A percentile compares a stretch with the other conserved stretches of the same genome.
Conservation (phyloP, 164 flowering plant genomes). For the Magnolia officinalis region DNA sequence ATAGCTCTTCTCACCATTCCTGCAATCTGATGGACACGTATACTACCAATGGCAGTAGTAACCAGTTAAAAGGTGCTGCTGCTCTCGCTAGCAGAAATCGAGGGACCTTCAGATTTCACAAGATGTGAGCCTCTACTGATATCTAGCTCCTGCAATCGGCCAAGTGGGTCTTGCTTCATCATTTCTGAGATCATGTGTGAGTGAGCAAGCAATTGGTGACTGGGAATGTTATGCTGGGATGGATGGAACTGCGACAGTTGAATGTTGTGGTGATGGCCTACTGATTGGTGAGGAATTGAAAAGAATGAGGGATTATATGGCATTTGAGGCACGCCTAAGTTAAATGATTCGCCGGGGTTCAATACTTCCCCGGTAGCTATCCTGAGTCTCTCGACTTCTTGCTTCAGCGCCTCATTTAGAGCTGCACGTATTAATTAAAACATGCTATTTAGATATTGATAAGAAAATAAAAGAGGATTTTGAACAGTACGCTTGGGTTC, state of each 20-base stretch:
- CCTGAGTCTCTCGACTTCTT: constrained; percentile 80
- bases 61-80: constrained; percentile 52
- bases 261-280: constrained; percentile 24
- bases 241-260: constrained; percentile 50
- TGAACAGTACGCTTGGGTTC: too few relatives aligned
- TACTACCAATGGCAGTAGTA: neutral
- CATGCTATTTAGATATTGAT: neutral
- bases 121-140: constrained; percentile 55
- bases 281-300: constrained; percentile 42
- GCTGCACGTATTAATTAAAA: constrained; percentile 33
- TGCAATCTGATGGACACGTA: constrained; percentile 10
- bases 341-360: constrained; percentile 48
- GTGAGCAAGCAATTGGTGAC: constrained; percentile 35
- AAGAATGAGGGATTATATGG: constrained; percentile 45
- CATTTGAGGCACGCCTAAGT: constrained; percentile 58
- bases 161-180: constrained; percentile 71
- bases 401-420: constrained; percentile 77
- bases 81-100: constrained; percentile 81
- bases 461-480: neutral
- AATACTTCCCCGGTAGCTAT: constrained; percentile 65
- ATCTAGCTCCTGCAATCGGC: constrained; percentile 83
- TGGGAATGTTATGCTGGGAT: constrained; percentile 41
- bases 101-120: constrained; percentile 74
- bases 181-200: constrained; percentile 46
- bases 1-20: neutral